These are phyloP conservation scores for Calophaca sinica DNA, from an alignment of 306 rosid genomes.

Conservation along the genomic window DNA sequence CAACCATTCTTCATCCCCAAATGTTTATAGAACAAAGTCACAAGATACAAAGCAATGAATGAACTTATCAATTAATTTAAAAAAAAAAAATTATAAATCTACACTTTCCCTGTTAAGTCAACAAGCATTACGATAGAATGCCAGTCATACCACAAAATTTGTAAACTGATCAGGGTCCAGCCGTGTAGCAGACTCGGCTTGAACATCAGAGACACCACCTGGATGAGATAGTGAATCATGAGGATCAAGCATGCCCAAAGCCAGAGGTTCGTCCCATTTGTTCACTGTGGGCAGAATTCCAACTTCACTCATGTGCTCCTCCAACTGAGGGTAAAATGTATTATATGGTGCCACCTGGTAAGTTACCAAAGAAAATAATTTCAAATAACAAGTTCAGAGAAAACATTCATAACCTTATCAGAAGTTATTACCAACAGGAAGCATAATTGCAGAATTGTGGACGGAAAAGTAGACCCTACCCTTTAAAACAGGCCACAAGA, in stretches of 20 bases:
- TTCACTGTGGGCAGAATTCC: slow-evolving; percentile 78
- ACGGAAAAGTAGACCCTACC: slow-evolving; percentile 20
- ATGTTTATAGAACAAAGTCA: slow-evolving; percentile 28
- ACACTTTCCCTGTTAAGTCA: slow-evolving; percentile 2
- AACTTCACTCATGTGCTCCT: slow-evolving; percentile 87
- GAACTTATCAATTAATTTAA: slow-evolving; percentile 33
- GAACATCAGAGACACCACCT: slow-evolving; percentile 94
- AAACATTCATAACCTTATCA: slow-evolving; percentile 19
- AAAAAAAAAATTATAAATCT: slow-evolving; percentile 1
- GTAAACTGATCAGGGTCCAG: slow-evolving; percentile 89
- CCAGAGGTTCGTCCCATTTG: slow-evolving; percentile 84
- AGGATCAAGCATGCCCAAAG: slow-evolving; percentile 89
- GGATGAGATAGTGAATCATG: slow-evolving; percentile 99
- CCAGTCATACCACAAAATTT: slow-evolving; percentile 74
- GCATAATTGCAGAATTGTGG: slow-evolving; percentile 17
- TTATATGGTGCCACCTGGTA: slow-evolving; percentile 96
- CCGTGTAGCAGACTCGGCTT: slow-evolving; percentile 78
- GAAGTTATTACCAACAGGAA: slow-evolving; percentile 31
- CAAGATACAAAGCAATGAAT: slow-evolving; percentile 12
- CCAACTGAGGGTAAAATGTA: slow-evolving; percentile 85
- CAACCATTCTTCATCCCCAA: slow-evolving; percentile 13
- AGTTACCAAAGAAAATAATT: slow-evolving; percentile 21
- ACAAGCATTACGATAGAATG: not conserved
- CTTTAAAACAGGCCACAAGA: slow-evolving; percentile 5
- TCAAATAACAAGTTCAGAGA: slow-evolving; percentile 46